Conservation (phyloP, 129 eudicot genomes). For the Tanacetum coccineum region DNA sequence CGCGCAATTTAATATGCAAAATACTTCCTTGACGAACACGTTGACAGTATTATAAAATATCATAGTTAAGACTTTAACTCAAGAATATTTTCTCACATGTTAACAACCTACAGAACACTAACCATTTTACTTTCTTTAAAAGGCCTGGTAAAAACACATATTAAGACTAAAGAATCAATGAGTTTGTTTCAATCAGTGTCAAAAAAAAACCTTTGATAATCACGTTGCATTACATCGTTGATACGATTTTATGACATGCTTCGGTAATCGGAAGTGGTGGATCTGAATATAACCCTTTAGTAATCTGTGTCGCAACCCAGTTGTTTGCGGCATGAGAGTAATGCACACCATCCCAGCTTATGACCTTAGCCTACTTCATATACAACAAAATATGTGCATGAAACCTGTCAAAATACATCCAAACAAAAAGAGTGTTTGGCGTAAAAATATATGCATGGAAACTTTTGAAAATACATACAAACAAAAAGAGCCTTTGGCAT, state of each 20-base stretch:
- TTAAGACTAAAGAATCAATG: conserved; percentile 1
- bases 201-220: neutral
- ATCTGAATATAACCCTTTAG: conserved; percentile 61
- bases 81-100: neutral
- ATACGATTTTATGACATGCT: conserved; percentile 41
- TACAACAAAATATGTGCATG: no score
- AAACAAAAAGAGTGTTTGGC: no score
- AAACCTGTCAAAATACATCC: no score
- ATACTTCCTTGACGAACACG: no score
- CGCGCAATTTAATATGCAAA: no score
- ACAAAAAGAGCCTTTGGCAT: no score
- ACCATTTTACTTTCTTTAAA: neutral
- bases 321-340: conserved; percentile 74
- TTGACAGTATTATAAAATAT: no score
- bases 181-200: neutral
- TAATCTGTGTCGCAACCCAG: conserved; percentile 59
- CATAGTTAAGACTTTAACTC: no score
- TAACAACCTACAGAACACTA: neutral
- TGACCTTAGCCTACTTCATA: no score
- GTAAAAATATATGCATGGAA: no score
- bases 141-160: neutral
- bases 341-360: conserved; percentile 97
- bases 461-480: no score
- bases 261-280: conserved; percentile 52
- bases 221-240: neutral